These are phyloP conservation scores for Naganishia liquefaciens DNA, from an alignment of 1,284 basidiomycete species.

Conservation along the genomic window DNA sequence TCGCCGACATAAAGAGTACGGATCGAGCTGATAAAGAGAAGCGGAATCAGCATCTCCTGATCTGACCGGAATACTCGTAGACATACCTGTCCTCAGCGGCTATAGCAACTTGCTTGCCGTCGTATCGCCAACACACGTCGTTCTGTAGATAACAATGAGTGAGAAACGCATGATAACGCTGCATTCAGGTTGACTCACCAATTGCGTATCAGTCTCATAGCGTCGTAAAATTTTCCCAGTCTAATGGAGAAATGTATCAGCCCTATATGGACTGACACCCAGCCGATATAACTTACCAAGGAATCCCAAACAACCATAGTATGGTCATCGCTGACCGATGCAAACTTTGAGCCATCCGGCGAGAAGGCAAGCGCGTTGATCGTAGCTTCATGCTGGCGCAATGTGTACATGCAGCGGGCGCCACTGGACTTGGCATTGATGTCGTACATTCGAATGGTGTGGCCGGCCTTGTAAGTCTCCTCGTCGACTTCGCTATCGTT, in stretches of 20 bases:
- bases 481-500: constrained; percentile 27
- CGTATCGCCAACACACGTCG: constrained; percentile 29
- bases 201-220: constrained; percentile 26
- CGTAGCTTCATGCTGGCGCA: constrained; percentile 27
- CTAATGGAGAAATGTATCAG: background rate
- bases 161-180: background rate
- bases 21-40: constrained; percentile 9
- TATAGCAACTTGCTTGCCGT: constrained; percentile 28
- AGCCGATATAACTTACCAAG: constrained; percentile 33
- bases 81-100: constrained; percentile 30
- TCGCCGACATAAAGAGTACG: constrained; percentile 31
- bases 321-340: constrained; percentile 33
- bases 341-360: constrained; percentile 31
- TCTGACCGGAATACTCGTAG: background rate
- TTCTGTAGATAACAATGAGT: background rate
- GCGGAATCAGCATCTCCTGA: background rate
- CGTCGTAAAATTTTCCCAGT: constrained; percentile 13
- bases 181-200: background rate
- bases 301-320: constrained; percentile 50
- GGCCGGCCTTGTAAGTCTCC: constrained; percentile 23
- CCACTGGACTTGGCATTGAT: constrained; percentile 24
- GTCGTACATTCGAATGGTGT: constrained; percentile 34
- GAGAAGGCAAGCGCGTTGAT: constrained; percentile 33
- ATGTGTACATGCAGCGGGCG: constrained; percentile 30
- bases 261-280: no score